phyloP scores from a whole-genome alignment of 352 stramenopile species.

The Phytopythium litorale region DNA sequence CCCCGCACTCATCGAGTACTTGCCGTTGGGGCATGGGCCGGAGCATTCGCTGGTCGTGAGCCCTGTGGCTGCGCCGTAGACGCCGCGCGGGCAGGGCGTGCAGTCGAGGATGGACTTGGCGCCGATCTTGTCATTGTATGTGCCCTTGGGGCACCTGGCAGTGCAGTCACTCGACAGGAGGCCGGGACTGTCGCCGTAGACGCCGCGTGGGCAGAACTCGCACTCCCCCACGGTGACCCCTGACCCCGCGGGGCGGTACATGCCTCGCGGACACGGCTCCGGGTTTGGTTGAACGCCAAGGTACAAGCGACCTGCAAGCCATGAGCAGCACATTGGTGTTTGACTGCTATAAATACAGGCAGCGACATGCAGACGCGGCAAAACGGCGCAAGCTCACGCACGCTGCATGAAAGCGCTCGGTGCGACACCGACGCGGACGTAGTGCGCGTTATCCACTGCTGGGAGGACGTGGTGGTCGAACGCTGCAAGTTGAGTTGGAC shows the following conservation, averaged over 20 bases:
- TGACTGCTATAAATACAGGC: neutral
- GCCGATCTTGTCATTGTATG: conserved; percentile 54
- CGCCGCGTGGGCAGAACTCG: conserved; percentile 61
- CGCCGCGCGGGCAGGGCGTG: conserved; percentile 57
- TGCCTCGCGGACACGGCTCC: conserved; percentile 54
- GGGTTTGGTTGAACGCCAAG: conserved; percentile 49
- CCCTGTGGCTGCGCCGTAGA: conserved; percentile 49
- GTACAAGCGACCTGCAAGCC: conserved; percentile 28
- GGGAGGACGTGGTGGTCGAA: neutral
- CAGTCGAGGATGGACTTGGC: conserved; percentile 61
- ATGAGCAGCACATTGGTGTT: neutral
- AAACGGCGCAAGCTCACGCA: neutral
- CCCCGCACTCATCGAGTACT: conserved; percentile 59
- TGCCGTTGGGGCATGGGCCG: conserved; percentile 57
- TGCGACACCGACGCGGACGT: neutral
- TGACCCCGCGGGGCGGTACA: conserved; percentile 47
- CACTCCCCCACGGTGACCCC: conserved; percentile 56
- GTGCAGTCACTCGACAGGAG: conserved; percentile 61
- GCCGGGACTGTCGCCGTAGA: conserved; percentile 66
- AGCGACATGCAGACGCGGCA: neutral
- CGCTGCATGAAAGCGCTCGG: neutral
- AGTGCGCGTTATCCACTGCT: neutral
- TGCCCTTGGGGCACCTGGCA: conserved; percentile 39
- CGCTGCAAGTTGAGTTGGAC: neutral
- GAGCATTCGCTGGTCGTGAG: conserved; percentile 46